Base-by-base conservation (phyloP, 2,329 filamentous ascomycete species). In the Pezizomycotina sp. region DNA sequence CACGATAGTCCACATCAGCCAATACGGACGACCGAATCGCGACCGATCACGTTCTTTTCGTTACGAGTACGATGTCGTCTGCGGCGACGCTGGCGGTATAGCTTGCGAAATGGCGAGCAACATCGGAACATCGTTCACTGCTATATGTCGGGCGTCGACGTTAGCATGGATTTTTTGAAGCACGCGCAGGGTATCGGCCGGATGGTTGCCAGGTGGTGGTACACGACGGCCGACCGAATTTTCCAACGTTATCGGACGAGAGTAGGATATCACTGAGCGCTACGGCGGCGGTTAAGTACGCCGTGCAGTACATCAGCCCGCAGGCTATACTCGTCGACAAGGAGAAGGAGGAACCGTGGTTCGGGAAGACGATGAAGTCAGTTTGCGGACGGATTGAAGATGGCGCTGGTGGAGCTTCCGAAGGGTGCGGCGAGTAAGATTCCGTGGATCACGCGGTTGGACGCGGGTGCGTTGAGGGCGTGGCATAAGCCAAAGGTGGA, bases 401-500 rank as follows among this genome's bases (percentile, higher is more conserved):
- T 68, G n/a, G 61, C 81, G 1, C 56, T 91, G 10, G 77, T 95
- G 34, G 74, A 81, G 53, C 62, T 95, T 14, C 80, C 84, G 0
- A 60, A 62, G 23, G 63, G 68, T 35, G 63, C 68, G 2, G 64
- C 65, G 16, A 69, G 75, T 35, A 66, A 70, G 23, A 66, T 84
- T 22, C 61, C 69, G 46, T 95, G 84, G 82, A 63, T 92, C 25
- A 71, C 78, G 1, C 71, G 74, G 45, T 63, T 95, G 8, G 81
- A 92, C 52, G 70, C 76, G 42, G 60, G 64, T 12, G 74, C 82
- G 19, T 59, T 93, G 38, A 65, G 62, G 75, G 77, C 69, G 21
- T 93, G 84, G 84, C 74, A 86, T 54, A 68, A 71, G 29, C 63
- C 80, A 4, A 71, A 66, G 23, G 65, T 95, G 43, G 82, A 95